A percentile compares a stretch with the other conserved stretches of the same genome.
Conservation (phyloP, 768 basidiomycete species). For the Basidioascus undulatus region DNA sequence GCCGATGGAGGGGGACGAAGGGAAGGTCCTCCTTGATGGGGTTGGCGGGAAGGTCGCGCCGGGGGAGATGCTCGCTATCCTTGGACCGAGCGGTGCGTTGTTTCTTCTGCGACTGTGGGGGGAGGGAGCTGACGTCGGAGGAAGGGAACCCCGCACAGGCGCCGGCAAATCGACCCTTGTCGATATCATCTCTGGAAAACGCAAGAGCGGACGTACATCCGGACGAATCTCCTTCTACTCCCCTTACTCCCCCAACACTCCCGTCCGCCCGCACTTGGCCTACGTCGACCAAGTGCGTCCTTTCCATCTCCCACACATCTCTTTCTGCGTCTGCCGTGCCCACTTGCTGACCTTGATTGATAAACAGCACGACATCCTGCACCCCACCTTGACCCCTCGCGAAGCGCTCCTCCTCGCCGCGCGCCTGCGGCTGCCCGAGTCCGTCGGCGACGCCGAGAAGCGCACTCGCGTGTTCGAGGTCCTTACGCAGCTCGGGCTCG, state of each 20-base stretch:
- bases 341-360: background rate
- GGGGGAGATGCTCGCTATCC: conserved; percentile 70
- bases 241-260: no score
- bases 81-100: conserved; percentile 57
- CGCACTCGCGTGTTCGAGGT: conserved; percentile 35
- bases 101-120: background rate
- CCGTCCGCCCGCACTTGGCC: conserved; percentile 34
- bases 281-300: conserved; percentile 38
- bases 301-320: conserved; percentile 5
- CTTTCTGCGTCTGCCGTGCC: background rate
- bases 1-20: conserved; percentile 18
- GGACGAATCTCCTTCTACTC: conserved; percentile 38
- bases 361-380: conserved; percentile 59
- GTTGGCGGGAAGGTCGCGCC: conserved; percentile 46
- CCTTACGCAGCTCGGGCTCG: conserved; percentile 54
- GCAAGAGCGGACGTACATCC: conserved; percentile 41
- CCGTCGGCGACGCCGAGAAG: conserved; percentile 36
- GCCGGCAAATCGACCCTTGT: conserved; percentile 81
- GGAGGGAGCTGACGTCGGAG: no score
- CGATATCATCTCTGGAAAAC: conserved; percentile 66
- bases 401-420: conserved; percentile 72
- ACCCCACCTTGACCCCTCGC: conserved; percentile 49
- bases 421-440: conserved; percentile 56
- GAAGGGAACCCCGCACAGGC: conserved; percentile 20
- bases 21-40: conserved; percentile 42